Evolutionary conservation across 768 basidiomycete species (phyloP).

Genomic region (Psilocybe cubensis): DNA sequence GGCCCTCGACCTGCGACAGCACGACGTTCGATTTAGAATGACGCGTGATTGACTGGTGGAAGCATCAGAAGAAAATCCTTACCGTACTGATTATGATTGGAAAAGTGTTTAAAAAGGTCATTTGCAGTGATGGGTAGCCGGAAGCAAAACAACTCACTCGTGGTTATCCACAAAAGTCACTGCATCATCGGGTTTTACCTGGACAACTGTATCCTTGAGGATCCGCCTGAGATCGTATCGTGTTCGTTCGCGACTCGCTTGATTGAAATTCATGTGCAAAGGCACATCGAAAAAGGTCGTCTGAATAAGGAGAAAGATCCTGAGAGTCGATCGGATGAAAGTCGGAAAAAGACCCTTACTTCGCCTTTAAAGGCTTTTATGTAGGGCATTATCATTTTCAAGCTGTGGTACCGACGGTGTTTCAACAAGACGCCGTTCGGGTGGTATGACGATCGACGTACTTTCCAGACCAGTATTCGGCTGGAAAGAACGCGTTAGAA

Average conservation of each 20-base stretch:
- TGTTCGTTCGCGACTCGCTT: constrained; percentile 69
- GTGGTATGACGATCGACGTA: constrained; percentile 33
- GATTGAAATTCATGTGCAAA: constrained; percentile 81
- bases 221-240: constrained; percentile 80
- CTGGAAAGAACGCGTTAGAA: constrained; percentile 37
- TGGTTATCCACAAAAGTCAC: constrained; percentile 93
- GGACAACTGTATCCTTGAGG: constrained; percentile 69
- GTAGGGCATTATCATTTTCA: constrained; percentile 57
- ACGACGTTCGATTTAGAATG: constrained; percentile 1
- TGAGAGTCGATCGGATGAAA: background rate
- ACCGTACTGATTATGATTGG: constrained; percentile 56
- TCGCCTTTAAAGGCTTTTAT: constrained; percentile 67
- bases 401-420: constrained; percentile 33
- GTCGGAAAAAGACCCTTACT: constrained; percentile 37
- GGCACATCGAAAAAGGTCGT: constrained; percentile 92
- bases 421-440: background rate
- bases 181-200: constrained; percentile 73
- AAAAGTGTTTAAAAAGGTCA: constrained; percentile 8
- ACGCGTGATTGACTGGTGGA: background rate
- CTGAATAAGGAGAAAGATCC: constrained; percentile 37
- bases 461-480: constrained; percentile 86
- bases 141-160: constrained; percentile 57
- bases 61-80: constrained; percentile 20
- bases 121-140: constrained; percentile 1
- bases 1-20: constrained; percentile 65